These are phyloP conservation scores for Cladobotryum mycophilum DNA, from an alignment of 2,329 filamentous ascomycete species.

Conservation along the genomic window DNA sequence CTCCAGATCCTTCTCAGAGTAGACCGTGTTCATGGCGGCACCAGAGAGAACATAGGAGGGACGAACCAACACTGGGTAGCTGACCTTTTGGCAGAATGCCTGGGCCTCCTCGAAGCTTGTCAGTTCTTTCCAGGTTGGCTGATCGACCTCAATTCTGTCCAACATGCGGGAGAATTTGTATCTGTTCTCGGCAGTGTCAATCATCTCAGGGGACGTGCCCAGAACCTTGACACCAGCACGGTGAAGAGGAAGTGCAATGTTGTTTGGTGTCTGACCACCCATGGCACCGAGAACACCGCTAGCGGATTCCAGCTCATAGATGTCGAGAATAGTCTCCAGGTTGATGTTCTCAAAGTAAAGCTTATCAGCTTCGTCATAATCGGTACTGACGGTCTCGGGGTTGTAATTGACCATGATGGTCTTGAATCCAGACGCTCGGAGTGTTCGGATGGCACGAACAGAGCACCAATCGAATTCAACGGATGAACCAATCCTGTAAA, in stretches of 20 bases:
- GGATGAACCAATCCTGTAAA: conserved; percentile 94
- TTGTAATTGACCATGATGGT: conserved; percentile 97
- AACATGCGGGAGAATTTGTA: conserved; percentile 99
- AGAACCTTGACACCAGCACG: conserved; percentile 87
- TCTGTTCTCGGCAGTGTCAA: conserved; percentile 92
- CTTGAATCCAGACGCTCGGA: conserved; percentile 78
- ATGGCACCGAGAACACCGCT: conserved; percentile 87
- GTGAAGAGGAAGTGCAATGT: conserved; percentile 86
- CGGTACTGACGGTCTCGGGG: conserved; percentile 81
- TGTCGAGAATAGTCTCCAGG: conserved; percentile 83
- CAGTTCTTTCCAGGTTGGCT: conserved; percentile 96
- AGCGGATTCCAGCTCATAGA: conserved; percentile 81
- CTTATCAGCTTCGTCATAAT: conserved; percentile 90
- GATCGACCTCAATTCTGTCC: conserved; percentile 88
- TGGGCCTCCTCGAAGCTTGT: conserved; percentile 90
- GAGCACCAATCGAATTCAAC: conserved; percentile 99
- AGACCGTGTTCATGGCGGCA: conserved; percentile 98
- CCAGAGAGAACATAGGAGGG: conserved; percentile 96
- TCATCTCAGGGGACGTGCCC: conserved; percentile 97
- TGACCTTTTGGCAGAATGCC: conserved; percentile 79
- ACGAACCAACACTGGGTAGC: conserved; percentile 88
- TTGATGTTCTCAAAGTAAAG: conserved; percentile 97
- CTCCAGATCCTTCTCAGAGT: conserved; percentile 87
- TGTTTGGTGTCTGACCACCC: conserved; percentile 97
- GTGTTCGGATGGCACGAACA: conserved; percentile 84